Evolutionary conservation across 805 yeast genomes (phyloP).

Genomic region (Pichia gijzeniarum): DNA sequence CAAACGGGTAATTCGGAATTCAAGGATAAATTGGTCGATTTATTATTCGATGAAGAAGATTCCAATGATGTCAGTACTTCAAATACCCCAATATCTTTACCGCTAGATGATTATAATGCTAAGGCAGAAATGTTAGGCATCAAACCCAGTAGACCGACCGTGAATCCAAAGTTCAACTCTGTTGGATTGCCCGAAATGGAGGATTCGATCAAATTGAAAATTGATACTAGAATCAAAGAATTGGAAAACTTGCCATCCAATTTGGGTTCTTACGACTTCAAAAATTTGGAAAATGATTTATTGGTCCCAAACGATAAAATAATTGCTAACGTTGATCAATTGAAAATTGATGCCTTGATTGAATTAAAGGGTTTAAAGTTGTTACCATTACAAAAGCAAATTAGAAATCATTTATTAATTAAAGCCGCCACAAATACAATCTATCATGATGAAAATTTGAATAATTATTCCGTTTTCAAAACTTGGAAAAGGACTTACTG

Average conservation of each 20-base stretch:
- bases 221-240: constrained; percentile 51
- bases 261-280: constrained; percentile 51
- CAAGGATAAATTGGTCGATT: background rate
- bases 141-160: constrained; percentile 21
- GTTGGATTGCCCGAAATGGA: constrained; percentile 51
- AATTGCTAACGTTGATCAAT: constrained; percentile 42
- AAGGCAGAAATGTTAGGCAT: constrained; percentile 40
- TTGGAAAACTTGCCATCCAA: constrained; percentile 65
- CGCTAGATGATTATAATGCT: constrained; percentile 27
- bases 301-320: constrained; percentile 37
- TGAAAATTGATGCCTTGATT: constrained; percentile 59
- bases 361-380: constrained; percentile 65
- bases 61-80: constrained; percentile 5
- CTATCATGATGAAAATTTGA: constrained; percentile 44
- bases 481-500: constrained; percentile 67
- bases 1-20: constrained; percentile 12
- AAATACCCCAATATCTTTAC: constrained; percentile 10
- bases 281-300: constrained; percentile 28
- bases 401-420: constrained; percentile 54
- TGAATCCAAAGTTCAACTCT: constrained; percentile 33
- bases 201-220: constrained; percentile 44
- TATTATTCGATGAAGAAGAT: background rate
- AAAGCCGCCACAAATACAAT: constrained; percentile 37
- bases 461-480: constrained; percentile 47
- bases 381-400: constrained; percentile 61